phyloP scores from a whole-genome alignment of 2,329 filamentous ascomycete genomes.

The Colletotrichum limetticola region DNA sequence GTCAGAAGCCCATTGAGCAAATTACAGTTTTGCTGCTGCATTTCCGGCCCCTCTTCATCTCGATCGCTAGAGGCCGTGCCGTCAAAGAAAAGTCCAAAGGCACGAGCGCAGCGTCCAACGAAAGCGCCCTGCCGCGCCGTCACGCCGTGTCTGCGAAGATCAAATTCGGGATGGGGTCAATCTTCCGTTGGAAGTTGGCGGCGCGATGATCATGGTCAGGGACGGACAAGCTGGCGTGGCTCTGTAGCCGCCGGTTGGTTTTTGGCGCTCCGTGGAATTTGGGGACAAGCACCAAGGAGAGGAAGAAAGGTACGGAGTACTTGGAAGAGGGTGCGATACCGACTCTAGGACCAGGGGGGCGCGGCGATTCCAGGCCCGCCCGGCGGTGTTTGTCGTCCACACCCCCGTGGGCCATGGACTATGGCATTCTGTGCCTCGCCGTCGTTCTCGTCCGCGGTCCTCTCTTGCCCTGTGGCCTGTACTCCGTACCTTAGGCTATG shows the following conservation, averaged over 20 bases:
- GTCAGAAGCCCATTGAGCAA: neutral
- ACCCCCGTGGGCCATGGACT: slow-evolving; percentile 3
- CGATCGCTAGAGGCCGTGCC: slow-evolving; percentile 16
- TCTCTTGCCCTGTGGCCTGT: neutral
- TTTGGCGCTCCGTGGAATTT: slow-evolving; percentile 1
- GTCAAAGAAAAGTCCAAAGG: neutral
- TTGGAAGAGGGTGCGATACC: neutral
- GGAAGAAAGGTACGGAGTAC: neutral
- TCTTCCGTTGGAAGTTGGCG: slow-evolving; percentile 5
- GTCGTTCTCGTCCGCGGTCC: neutral
- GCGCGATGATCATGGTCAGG: slow-evolving; percentile 6
- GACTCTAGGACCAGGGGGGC: slow-evolving; percentile 5
- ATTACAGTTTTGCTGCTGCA: neutral
- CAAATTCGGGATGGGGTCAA: neutral
- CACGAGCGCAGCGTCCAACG: slow-evolving; percentile 4
- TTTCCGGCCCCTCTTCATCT: slow-evolving; percentile 12
- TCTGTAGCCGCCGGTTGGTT: slow-evolving; percentile 14
- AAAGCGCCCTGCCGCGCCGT: neutral
- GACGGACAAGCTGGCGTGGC: slow-evolving; percentile 3
- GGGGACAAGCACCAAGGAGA: neutral
- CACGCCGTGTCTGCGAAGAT: neutral
- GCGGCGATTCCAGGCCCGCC: slow-evolving; percentile 26
- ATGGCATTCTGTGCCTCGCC: slow-evolving; percentile 8
- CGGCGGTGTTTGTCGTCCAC: slow-evolving; percentile 28
- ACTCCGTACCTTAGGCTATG: no score